Base-by-base conservation (phyloP, 306 rosid genomes). In the Glycine soja region DNA sequence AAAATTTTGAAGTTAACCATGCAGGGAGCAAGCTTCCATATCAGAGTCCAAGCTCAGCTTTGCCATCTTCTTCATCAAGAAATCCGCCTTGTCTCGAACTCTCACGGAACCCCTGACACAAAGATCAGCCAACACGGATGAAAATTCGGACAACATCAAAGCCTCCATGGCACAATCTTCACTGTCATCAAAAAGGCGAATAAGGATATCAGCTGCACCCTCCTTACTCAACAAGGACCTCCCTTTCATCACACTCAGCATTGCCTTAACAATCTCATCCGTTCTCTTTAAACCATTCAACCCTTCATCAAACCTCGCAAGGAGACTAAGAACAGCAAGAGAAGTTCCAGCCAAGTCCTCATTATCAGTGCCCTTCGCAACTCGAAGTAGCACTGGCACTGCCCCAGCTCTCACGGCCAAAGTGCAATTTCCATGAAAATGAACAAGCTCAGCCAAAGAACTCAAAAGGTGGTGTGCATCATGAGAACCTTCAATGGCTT, bases 201-300 rank as follows among this genome's bases (percentile, higher is more conserved):
- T 50, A 53, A 92, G 97, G 32, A 95, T 88, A 66, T 95, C 97
- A 10, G 88, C 79, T 8, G 92, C 95, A 3, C 97, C 97, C 56
- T 95, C 98, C 59, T 92, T 92, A 36, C 97, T 88, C 88, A 88
- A 38, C 92, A 89, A 81, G 62, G 94, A 89, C 89, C 94, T 89
- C 46, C 92, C 80, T 81, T 82, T 88, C 81, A 95, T 45, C 82
- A 91, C 97, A 19, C 70, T 69, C 19, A 88, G 68, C 97, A 95
- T 80, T 0, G 63, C 42, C 54, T 64, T 70, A 16, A 91, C 81
- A 19, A 95, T 84, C 38, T 69, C 63, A 6, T 83, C 71, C 0
- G 53, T 88, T 74, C 81, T 87, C 73, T 84, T 92, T 86, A 92
- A 45, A 58, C 79, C 89, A 85, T 68, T 89, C 53, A 92, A 69